These are phyloP conservation scores for Lotmaria passim DNA, from an alignment of 208 protist genomes.

Conservation along the genomic window DNA sequence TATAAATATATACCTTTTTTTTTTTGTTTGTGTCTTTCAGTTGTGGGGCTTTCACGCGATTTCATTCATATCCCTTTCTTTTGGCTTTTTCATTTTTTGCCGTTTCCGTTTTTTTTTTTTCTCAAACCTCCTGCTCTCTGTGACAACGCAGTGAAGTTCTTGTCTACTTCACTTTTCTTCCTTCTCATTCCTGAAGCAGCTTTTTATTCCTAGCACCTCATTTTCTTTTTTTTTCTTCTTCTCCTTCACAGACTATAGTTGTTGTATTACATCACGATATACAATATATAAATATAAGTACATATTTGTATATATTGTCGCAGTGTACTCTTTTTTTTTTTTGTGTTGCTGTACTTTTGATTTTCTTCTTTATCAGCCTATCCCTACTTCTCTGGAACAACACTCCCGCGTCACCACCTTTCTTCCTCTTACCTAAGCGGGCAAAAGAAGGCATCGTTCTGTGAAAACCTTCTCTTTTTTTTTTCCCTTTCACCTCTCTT, in stretches of 20 bases:
- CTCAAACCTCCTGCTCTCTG: too few relatives aligned
- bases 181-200: not conserved
- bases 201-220: not conserved
- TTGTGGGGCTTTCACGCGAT: not conserved
- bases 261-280: not conserved
- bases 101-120: not conserved
- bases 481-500: not conserved
- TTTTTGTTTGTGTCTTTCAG: too few relatives aligned
- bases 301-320: constrained; percentile 8
- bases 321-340: constrained; percentile 12
- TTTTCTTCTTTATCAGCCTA: not conserved
- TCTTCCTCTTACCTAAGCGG: too few relatives aligned
- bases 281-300: too few relatives aligned
- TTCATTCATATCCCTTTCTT: too few relatives aligned
- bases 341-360: too few relatives aligned
- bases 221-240: not conserved
- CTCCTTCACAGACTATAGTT: constrained; percentile 4
- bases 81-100: not conserved
- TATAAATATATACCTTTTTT: too few relatives aligned
- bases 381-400: not conserved
- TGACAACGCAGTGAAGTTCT: too few relatives aligned
- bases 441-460: too few relatives aligned
- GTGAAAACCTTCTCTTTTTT: not conserved
- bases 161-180: constrained; percentile 18
- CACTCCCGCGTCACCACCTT: too few relatives aligned